Conservation (phyloP, 129 eudicot species). For the Daucus carota region DNA sequence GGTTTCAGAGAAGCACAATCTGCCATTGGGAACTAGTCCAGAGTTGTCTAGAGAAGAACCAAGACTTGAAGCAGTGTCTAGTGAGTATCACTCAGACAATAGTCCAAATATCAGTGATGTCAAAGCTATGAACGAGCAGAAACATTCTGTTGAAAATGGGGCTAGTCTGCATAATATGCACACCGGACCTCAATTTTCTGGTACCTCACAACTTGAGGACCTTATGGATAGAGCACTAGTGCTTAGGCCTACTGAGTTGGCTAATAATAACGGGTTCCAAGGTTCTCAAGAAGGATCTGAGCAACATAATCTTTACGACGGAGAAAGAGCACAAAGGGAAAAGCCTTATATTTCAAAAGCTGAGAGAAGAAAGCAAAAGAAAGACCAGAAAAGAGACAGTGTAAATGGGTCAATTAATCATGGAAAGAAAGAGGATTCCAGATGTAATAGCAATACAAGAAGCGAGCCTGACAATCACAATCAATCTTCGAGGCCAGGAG, state of each 20-base stretch:
- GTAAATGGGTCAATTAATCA: constrained; percentile 21
- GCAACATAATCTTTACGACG: constrained; percentile 27
- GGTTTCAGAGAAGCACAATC: constrained; percentile 24
- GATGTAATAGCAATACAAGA: constrained; percentile 7
- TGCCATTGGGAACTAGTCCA: constrained; percentile 13
- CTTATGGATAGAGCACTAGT: constrained; percentile 85
- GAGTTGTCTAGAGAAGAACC: constrained; percentile 22
- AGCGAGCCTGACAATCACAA: constrained; percentile 33
- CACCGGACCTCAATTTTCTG: constrained; percentile 18
- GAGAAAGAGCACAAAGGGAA: constrained; percentile 43
- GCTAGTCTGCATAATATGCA: constrained; percentile 8
- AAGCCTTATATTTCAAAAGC: constrained; percentile 89
- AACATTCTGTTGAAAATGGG: constrained; percentile 26
- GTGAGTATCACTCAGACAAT: constrained; percentile 15
- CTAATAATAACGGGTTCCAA: constrained; percentile 43
- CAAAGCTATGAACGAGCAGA: constrained; percentile 19
- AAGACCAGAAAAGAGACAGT: constrained; percentile 47
- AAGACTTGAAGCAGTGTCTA: constrained; percentile 16
- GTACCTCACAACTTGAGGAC: constrained; percentile 63
- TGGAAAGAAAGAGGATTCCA: constrained; percentile 25
- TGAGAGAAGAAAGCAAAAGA: constrained; percentile 84
- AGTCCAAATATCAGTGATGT: constrained; percentile 16
- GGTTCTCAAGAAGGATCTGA: constrained; percentile 33
- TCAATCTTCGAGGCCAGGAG: constrained; percentile 34
- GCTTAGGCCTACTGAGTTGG: constrained; percentile 52